These are phyloP conservation scores for Benincasa hispida DNA, from an alignment of 306 rosid genomes.

Conservation along the genomic window DNA sequence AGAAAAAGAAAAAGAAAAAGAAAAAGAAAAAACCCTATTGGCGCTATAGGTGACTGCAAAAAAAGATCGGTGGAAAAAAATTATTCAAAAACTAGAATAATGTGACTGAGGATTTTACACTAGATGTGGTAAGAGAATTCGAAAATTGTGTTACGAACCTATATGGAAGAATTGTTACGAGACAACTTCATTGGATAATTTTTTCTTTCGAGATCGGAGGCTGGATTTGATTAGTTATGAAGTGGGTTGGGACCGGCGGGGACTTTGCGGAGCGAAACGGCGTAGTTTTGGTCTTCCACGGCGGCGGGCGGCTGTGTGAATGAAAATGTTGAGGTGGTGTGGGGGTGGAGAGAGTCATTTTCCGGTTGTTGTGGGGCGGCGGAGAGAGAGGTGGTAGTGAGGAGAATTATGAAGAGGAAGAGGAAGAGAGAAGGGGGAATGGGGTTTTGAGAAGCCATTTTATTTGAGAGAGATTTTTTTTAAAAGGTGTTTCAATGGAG, in stretches of 20 bases:
- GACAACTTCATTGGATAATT: not conserved
- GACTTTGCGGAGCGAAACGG: not conserved
- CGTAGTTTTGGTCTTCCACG: not conserved
- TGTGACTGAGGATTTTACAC: too few relatives aligned
- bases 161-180: not conserved
- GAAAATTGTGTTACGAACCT: not conserved
- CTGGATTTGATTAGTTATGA: not conserved
- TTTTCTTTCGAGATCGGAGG: too few relatives aligned
- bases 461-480: not conserved
- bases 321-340: not conserved
- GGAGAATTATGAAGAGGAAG: not conserved
- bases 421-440: not conserved
- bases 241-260: slow-evolving; percentile 8
- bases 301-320: not conserved
- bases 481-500: not conserved
- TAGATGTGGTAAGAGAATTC: too few relatives aligned
- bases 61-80: not conserved
- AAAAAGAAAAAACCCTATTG: not conserved
- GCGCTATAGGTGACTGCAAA: not conserved
- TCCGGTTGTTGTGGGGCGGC: not conserved
- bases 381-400: not conserved
- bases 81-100: not conserved
- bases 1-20: too few relatives aligned
- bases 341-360: not conserved
- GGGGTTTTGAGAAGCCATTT: slow-evolving; percentile 1